These are phyloP conservation scores for Encephalitozoon romaleae DNA, from an alignment of 371 early-diverging fungal genomes.

Conservation along the genomic window DNA sequence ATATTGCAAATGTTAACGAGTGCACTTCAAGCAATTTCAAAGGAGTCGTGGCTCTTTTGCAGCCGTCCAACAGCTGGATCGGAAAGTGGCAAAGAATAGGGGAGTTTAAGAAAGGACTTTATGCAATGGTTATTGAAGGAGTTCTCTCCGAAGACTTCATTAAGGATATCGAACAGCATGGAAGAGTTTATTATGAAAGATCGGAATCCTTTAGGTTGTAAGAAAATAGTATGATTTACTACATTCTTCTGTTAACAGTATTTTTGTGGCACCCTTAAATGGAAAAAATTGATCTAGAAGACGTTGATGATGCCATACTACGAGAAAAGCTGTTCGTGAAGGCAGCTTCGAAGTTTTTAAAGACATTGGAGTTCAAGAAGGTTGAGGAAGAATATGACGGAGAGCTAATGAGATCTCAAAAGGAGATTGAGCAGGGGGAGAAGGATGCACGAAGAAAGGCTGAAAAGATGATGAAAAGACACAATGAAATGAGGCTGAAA, in stretches of 20 bases:
- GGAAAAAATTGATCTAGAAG: constrained; percentile 24
- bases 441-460: not conserved
- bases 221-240: not conserved
- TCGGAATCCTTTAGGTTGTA: constrained; percentile 52
- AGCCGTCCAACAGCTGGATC: constrained; percentile 57
- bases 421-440: constrained; percentile 23
- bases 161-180: constrained; percentile 52
- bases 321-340: constrained; percentile 32
- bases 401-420: constrained; percentile 12
- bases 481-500: constrained; percentile 1
- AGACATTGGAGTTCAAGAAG: not conserved
- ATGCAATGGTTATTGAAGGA: constrained; percentile 60
- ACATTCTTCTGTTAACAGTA: not conserved
- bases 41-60: constrained; percentile 50
- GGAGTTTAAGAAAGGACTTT: constrained; percentile 50
- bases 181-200: constrained; percentile 52
- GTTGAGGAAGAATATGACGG: not conserved
- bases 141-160: constrained; percentile 55
- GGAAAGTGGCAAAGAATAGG: constrained; percentile 60
- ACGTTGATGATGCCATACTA: constrained; percentile 23
- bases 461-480: not conserved
- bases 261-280: not conserved
- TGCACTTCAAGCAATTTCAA: constrained; percentile 43
- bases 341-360: not conserved
- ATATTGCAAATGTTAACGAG: constrained; percentile 41